Conservation (phyloP, 2,329 filamentous ascomycete species). For the Monascus ruber region DNA sequence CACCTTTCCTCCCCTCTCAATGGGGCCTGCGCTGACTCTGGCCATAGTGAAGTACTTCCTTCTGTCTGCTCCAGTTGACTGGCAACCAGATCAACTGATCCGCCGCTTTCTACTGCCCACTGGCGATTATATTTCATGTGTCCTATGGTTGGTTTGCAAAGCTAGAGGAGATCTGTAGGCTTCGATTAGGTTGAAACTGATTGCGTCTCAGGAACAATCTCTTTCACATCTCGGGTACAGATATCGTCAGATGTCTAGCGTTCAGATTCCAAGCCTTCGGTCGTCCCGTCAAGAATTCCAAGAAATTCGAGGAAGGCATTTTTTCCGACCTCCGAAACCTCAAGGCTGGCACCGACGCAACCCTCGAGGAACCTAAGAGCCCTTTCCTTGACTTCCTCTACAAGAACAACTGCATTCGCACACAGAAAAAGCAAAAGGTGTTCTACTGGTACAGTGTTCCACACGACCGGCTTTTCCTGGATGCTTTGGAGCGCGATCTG, state of each 20-base stretch:
- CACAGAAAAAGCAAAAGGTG: constrained; percentile 99
- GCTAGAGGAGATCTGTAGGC: not conserved
- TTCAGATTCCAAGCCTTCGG: constrained; percentile 98
- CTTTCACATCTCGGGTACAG: constrained; percentile 97
- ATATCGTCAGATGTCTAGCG: constrained; percentile 94
- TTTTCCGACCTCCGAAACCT: constrained; percentile 97
- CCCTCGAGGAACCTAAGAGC: constrained; percentile 96
- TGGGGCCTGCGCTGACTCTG: constrained; percentile 9
- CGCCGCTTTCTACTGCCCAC: constrained; percentile 89
- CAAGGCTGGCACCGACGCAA: constrained; percentile 95
- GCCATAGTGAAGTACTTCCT: constrained; percentile 92
- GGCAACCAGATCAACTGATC: constrained; percentile 94
- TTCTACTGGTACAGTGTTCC: constrained; percentile 99
- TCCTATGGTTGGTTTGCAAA: constrained; percentile 60
- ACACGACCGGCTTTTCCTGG: constrained; percentile 92
- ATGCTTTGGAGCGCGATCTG: constrained; percentile 90
- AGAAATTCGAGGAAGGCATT: constrained; percentile 99
- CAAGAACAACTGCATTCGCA: constrained; percentile 99
- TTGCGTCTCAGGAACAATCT: constrained; percentile 67
- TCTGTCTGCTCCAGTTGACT: constrained; percentile 96
- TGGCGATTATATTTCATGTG: constrained; percentile 96
- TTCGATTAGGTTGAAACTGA: constrained; percentile 6
- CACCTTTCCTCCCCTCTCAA: not conserved
- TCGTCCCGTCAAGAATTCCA: constrained; percentile 96
- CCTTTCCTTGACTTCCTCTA: constrained; percentile 97